Percentiles rank a stretch among this genome's conserved stretches.
Evolutionary conservation across 352 stramenopile species (phyloP).

Genomic region (Thraustochytrium striatum): DNA sequence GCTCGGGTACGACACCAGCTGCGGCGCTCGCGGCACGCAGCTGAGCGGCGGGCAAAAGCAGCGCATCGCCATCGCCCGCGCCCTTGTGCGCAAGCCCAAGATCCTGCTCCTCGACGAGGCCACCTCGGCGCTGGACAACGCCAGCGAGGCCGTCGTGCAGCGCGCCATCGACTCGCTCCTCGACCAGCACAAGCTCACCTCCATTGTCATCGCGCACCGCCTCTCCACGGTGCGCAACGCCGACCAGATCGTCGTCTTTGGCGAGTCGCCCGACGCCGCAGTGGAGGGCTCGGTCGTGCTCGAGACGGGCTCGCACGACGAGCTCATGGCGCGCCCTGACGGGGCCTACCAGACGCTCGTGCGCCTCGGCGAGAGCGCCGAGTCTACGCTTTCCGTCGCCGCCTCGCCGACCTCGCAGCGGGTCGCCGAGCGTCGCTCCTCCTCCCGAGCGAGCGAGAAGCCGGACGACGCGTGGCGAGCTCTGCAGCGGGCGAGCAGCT

Average conservation of each 20-base stretch:
- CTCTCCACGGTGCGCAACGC: slow-evolving; percentile 81
- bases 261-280: slow-evolving; percentile 53
- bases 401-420: too few species aligned
- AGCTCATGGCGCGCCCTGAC: neutral
- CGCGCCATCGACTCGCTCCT: slow-evolving; percentile 63
- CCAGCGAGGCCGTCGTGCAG: slow-evolving; percentile 78
- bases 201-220: slow-evolving; percentile 82
- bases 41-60: slow-evolving; percentile 88
- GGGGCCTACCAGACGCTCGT: neutral
- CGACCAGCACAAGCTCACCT: slow-evolving; percentile 62
- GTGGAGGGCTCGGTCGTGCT: slow-evolving; percentile 1
- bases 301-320: slow-evolving; percentile 39
- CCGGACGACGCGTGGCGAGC: too few species aligned
- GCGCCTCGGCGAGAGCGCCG: too few species aligned
- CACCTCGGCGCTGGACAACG: slow-evolving; percentile 71
- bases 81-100: slow-evolving; percentile 63
- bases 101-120: slow-evolving; percentile 75
- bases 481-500: too few species aligned
- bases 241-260: slow-evolving; percentile 88
- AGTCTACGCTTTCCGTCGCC: too few species aligned
- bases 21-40: slow-evolving; percentile 80
- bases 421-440: too few species aligned
- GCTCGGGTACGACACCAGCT: slow-evolving; percentile 72
- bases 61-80: slow-evolving; percentile 57
- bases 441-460: too few species aligned